Conservation (phyloP, 495 filamentous ascomycete genomes). For the Venustampulla echinocandica region DNA sequence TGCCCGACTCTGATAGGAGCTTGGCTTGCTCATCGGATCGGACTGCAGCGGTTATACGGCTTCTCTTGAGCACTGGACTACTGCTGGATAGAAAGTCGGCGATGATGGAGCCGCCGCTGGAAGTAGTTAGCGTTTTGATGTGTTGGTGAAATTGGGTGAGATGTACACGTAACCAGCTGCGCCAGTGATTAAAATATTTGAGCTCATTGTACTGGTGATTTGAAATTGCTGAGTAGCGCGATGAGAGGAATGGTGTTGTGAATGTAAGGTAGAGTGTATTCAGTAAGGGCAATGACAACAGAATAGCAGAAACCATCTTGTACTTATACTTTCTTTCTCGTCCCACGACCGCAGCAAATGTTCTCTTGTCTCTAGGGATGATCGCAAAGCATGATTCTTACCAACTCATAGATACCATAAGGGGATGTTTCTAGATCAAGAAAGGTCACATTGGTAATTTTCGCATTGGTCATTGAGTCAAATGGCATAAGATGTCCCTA, state of each 20-base stretch:
- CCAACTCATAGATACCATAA: constrained; percentile 18
- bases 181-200: constrained; percentile 27
- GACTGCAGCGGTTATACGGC: constrained; percentile 22
- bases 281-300: constrained; percentile 14
- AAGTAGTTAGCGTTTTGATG: constrained; percentile 15
- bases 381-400: constrained; percentile 18
- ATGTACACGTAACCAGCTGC: constrained; percentile 29
- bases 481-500: constrained; percentile 18
- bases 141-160: constrained; percentile 10
- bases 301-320: constrained; percentile 17
- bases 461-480: constrained; percentile 17
- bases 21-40: constrained; percentile 25
- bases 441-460: constrained; percentile 17
- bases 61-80: constrained; percentile 17
- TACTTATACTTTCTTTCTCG: constrained; percentile 18
- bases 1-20: constrained; percentile 18
- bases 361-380: constrained; percentile 17
- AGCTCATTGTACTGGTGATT: constrained; percentile 17
- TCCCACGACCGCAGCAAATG: constrained; percentile 14
- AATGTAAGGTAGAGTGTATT: constrained; percentile 16
- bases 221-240: constrained; percentile 16
- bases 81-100: constrained; percentile 21
- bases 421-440: constrained; percentile 18
- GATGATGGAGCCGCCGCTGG: constrained; percentile 26
- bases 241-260: constrained; percentile 16